phyloP scores from a whole-genome alignment of 495 filamentous ascomycete genomes.

The Amphirosellinia nigrospora region DNA sequence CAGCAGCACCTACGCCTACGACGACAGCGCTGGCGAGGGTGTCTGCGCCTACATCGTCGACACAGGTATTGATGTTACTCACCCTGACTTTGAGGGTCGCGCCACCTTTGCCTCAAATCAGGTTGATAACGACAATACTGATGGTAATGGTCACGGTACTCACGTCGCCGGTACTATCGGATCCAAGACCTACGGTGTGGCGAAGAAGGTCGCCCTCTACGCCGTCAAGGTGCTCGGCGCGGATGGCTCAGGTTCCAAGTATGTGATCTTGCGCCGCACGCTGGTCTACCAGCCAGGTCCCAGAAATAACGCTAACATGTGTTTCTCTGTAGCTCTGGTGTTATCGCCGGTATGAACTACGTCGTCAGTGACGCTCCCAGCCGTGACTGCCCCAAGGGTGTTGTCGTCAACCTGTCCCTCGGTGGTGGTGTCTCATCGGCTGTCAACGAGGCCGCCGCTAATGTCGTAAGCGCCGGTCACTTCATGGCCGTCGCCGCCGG shows the following conservation, averaged over 20 bases:
- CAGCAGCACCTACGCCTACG: constrained; percentile 61
- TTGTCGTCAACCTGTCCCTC: constrained; percentile 58
- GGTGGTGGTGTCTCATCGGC: constrained; percentile 54
- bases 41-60: constrained; percentile 67
- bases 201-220: constrained; percentile 67
- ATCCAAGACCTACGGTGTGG: constrained; percentile 65
- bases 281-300: not conserved
- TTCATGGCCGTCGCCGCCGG: constrained; percentile 58
- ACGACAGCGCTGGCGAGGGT: constrained; percentile 60
- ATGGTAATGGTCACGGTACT: constrained; percentile 61
- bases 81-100: constrained; percentile 64
- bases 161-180: constrained; percentile 71
- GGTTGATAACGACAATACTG: constrained; percentile 39
- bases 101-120: constrained; percentile 52
- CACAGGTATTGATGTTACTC: constrained; percentile 61
- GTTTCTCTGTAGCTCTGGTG: constrained; percentile 39
- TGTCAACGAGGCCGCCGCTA: constrained; percentile 53
- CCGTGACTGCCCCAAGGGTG: constrained; percentile 44
- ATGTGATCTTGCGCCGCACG: not conserved
- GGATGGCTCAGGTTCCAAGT: constrained; percentile 47
- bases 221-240: constrained; percentile 71
- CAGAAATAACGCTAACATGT: constrained; percentile 3
- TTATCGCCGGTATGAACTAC: constrained; percentile 63
- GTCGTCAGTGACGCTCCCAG: constrained; percentile 46
- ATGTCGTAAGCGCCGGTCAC: constrained; percentile 50